phyloP scores from a whole-genome alignment of 768 basidiomycete species.

The Rhizopogon vesiculosus region DNA sequence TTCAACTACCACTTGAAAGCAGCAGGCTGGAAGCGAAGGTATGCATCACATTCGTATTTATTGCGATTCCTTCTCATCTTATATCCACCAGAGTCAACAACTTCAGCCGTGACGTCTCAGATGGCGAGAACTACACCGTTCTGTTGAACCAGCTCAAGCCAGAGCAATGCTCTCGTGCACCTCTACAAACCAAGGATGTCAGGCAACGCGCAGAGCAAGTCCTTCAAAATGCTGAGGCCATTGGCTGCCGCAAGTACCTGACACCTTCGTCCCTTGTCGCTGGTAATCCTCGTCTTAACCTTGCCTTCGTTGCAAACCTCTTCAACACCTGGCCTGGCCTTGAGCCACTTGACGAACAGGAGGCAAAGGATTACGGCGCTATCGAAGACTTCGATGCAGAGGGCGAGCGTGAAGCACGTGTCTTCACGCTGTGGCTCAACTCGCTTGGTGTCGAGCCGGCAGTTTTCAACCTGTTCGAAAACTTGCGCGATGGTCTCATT shows the following conservation, averaged over 20 bases:
- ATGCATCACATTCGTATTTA: neutral
- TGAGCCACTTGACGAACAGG: slow-evolving; percentile 89
- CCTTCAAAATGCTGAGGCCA: slow-evolving; percentile 87
- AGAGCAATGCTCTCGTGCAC: slow-evolving; percentile 85
- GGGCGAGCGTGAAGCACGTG: slow-evolving; percentile 96
- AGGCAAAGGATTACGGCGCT: slow-evolving; percentile 83
- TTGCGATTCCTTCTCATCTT: slow-evolving; percentile 1
- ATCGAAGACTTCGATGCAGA: slow-evolving; percentile 99
- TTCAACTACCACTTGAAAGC: slow-evolving; percentile 98
- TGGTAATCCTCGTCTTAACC: slow-evolving; percentile 95
- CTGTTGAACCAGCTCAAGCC: slow-evolving; percentile 96
- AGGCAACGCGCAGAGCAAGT: slow-evolving; percentile 89
- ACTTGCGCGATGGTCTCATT: slow-evolving; percentile 86
- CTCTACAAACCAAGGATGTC: slow-evolving; percentile 81
- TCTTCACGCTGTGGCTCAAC: slow-evolving; percentile 98
- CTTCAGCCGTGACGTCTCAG: slow-evolving; percentile 95
- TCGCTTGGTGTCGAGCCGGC: slow-evolving; percentile 94
- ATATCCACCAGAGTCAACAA: slow-evolving; percentile 75
- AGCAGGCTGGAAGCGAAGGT: slow-evolving; percentile 89
- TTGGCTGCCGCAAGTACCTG: slow-evolving; percentile 94
- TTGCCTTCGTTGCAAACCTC: slow-evolving; percentile 96
- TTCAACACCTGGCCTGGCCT: slow-evolving; percentile 98
- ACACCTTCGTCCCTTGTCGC: slow-evolving; percentile 87
- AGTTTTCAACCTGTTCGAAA: slow-evolving; percentile 95
- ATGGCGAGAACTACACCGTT: slow-evolving; percentile 97